Conservation (phyloP, 2,329 filamentous ascomycete genomes). For the Verticillium zaregamsianum region DNA sequence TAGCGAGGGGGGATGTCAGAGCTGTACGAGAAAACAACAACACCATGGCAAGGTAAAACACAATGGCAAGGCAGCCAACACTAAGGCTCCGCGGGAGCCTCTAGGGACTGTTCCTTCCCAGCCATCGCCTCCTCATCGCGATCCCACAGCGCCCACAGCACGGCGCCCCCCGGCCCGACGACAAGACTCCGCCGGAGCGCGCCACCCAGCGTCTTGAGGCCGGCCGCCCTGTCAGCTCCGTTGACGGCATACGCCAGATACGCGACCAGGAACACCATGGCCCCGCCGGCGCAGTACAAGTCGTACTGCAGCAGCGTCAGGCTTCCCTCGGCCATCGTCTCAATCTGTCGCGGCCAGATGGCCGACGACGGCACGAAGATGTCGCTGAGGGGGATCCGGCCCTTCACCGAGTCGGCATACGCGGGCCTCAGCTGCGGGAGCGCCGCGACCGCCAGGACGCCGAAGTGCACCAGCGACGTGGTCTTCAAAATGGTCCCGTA, state of each 20-base stretch:
- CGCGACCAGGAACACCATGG: slow-evolving; percentile 5
- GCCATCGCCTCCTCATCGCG: slow-evolving; percentile 9
- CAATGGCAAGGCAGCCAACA: no score
- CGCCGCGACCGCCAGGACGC: slow-evolving; percentile 6
- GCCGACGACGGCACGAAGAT: slow-evolving; percentile 13
- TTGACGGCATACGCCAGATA: slow-evolving; percentile 8
- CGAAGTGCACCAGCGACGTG: slow-evolving; percentile 3
- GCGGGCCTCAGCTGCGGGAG: neutral
- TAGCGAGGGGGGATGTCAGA: no score
- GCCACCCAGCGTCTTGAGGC: slow-evolving; percentile 1
- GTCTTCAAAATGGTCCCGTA: slow-evolving; percentile 9
- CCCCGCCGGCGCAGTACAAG: slow-evolving; percentile 13
- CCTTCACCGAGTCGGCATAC: neutral
- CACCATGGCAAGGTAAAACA: no score
- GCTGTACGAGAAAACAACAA: no score
- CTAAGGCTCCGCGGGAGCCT: no score
- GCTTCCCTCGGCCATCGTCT: slow-evolving; percentile 7
- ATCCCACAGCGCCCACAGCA: slow-evolving; percentile 15
- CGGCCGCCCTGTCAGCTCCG: neutral
- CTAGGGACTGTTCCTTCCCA: neutral
- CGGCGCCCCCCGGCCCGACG: slow-evolving; percentile 14
- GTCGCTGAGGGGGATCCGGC: neutral
- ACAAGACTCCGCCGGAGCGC: slow-evolving; percentile 4
- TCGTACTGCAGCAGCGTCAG: slow-evolving; percentile 18
- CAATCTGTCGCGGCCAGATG: slow-evolving; percentile 4